phyloP scores from a whole-genome alignment of 129 eudicot genomes.

The Deinandra increscens region DNA sequence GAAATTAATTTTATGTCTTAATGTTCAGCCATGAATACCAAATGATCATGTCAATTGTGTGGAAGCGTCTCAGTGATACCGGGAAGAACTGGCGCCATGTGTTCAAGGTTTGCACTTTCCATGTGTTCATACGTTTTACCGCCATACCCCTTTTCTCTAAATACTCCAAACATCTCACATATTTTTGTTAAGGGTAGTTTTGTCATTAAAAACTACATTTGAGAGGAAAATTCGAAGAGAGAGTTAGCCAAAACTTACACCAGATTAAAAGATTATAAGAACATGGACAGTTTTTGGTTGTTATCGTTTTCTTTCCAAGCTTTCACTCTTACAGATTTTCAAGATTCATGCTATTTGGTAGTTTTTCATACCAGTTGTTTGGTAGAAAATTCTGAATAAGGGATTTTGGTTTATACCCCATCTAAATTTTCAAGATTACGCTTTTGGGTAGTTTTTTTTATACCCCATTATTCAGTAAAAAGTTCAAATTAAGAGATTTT shows the following conservation, averaged over 20 bases:
- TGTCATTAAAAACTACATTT: not conserved
- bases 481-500: not conserved
- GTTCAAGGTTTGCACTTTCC: slow-evolving; percentile 59
- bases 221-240: not conserved
- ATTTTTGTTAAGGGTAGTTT: too few relatives aligned
- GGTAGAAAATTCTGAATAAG: not conserved
- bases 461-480: not conserved
- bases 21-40: slow-evolving; percentile 87
- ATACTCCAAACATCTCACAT: not conserved
- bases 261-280: not conserved
- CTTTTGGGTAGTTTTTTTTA: not conserved
- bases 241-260: not conserved
- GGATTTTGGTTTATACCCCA: not conserved
- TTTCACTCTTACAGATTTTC: slow-evolving; percentile 2
- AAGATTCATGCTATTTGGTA: slow-evolving; percentile 4
- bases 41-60: slow-evolving; percentile 82
- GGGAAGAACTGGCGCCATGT: slow-evolving; percentile 99
- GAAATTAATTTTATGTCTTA: slow-evolving; percentile 12
- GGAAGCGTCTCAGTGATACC: slow-evolving; percentile 89
- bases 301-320: not conserved
- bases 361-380: not conserved
- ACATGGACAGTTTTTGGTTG: not conserved
- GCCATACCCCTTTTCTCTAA: not conserved
- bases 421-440: not conserved
- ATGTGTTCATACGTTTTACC: not conserved